Evolutionary conservation across 2,329 filamentous ascomycete species (phyloP).

Genomic region (Fusarium tricinctum): DNA sequence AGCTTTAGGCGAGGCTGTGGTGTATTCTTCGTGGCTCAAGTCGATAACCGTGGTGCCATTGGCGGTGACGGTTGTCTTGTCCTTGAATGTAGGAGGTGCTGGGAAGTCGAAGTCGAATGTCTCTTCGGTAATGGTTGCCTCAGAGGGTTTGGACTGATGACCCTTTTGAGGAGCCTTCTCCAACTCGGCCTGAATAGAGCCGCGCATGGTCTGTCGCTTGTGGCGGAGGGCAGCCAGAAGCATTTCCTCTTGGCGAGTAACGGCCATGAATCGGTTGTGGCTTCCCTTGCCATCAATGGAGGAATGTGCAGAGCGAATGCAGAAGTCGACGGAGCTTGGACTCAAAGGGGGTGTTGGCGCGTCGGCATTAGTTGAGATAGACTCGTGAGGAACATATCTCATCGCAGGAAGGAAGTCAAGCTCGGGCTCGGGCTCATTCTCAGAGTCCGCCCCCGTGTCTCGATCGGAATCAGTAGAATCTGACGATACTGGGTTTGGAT

Average conservation of each 20-base stretch:
- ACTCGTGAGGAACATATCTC: conserved; percentile 42
- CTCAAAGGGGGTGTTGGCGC: conserved; percentile 66
- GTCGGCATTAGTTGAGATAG: conserved; percentile 51
- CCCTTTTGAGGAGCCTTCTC: conserved; percentile 43
- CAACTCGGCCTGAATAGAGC: conserved; percentile 61
- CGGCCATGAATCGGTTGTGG: conserved; percentile 66
- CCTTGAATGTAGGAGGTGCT: conserved; percentile 51
- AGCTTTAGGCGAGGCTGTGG: background rate
- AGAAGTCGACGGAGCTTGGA: conserved; percentile 66
- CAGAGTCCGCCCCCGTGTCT: conserved; percentile 34
- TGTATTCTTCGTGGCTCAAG: conserved; percentile 33
- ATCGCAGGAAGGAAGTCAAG: conserved; percentile 35
- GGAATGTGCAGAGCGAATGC: conserved; percentile 57
- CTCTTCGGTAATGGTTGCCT: conserved; percentile 51
- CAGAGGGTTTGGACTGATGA: conserved; percentile 50
- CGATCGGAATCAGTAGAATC: conserved; percentile 43
- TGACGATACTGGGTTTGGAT: conserved; percentile 49
- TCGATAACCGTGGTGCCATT: conserved; percentile 48
- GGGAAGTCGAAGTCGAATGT: conserved; percentile 55
- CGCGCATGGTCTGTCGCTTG: conserved; percentile 69
- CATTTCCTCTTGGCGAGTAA: conserved; percentile 71
- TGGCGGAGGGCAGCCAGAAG: conserved; percentile 69
- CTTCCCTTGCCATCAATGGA: conserved; percentile 53
- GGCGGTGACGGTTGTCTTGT: conserved; percentile 45
- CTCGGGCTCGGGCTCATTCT: conserved; percentile 33